Evolutionary conservation across 192 early-diverging fungal genomes (phyloP).

Genomic region (Chytriomyces sp.): DNA sequence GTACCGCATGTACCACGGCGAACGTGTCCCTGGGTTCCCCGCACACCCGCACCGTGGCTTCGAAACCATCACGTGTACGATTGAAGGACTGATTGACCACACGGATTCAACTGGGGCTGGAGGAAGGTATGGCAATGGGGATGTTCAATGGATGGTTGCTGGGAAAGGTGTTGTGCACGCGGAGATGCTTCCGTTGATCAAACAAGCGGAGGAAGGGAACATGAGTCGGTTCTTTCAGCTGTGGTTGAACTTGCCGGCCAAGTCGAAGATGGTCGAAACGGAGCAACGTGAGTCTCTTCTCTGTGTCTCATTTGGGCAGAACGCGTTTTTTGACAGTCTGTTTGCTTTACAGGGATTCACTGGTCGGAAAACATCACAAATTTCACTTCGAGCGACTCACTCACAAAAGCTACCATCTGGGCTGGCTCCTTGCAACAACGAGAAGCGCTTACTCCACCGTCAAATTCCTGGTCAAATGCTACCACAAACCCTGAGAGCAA

Average conservation of each 20-base stretch:
- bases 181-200: not conserved
- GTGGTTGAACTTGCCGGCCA: constrained; percentile 64
- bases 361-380: constrained; percentile 61
- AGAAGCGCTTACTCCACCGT: constrained; percentile 4
- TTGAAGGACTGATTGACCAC: constrained; percentile 64
- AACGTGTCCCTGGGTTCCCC: constrained; percentile 28
- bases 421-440: constrained; percentile 68
- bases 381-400: constrained; percentile 53
- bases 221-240: constrained; percentile 52
- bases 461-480: constrained; percentile 21
- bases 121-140: constrained; percentile 51
- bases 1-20: constrained; percentile 30
- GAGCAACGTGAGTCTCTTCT: not conserved
- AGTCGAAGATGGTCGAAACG: constrained; percentile 24
- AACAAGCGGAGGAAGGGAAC: not conserved
- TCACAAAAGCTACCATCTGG: constrained; percentile 78
- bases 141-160: constrained; percentile 73
- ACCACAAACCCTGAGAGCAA: constrained; percentile 6
- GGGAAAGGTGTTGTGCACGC: constrained; percentile 68
- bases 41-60: constrained; percentile 55
- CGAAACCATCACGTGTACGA: constrained; percentile 71
- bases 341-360: constrained; percentile 1
- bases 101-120: constrained; percentile 64
- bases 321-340: not conserved
- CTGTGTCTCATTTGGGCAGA: not conserved